Conservation (phyloP, 495 filamentous ascomycete species). For the Penicillium samsonianum region DNA sequence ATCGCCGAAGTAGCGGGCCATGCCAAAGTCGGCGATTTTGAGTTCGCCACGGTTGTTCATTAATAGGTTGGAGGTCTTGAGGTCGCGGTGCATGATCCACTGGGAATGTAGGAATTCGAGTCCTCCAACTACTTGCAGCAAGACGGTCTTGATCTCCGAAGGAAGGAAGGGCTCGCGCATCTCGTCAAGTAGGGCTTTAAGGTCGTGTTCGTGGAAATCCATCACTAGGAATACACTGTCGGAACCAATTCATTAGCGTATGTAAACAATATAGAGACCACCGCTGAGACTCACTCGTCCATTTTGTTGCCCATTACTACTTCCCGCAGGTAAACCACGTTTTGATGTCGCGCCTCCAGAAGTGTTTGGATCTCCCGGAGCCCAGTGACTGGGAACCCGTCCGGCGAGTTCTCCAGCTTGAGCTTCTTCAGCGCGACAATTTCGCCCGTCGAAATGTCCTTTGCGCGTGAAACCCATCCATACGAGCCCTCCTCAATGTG, state of each 20-base stretch:
- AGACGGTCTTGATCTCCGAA: slow-evolving; percentile 89
- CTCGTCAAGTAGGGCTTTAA: slow-evolving; percentile 89
- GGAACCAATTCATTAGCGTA: slow-evolving; percentile 18
- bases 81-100: slow-evolving; percentile 95
- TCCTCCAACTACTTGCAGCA: slow-evolving; percentile 79
- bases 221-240: slow-evolving; percentile 89
- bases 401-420: slow-evolving; percentile 81
- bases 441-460: slow-evolving; percentile 75
- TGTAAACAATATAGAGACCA: too few species aligned
- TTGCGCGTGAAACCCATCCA: slow-evolving; percentile 88
- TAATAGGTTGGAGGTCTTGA: slow-evolving; percentile 95
- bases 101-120: slow-evolving; percentile 82
- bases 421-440: slow-evolving; percentile 93
- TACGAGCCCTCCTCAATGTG: slow-evolving; percentile 98
- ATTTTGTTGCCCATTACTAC: slow-evolving; percentile 81
- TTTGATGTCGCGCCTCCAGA: slow-evolving; percentile 63
- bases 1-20: slow-evolving; percentile 88
- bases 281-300: slow-evolving; percentile 61
- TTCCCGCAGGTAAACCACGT: slow-evolving; percentile 79
- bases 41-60: slow-evolving; percentile 94
- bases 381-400: slow-evolving; percentile 91
- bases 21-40: slow-evolving; percentile 97
- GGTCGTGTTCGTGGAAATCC: slow-evolving; percentile 97
- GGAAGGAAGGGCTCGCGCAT: slow-evolving; percentile 93
- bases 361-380: slow-evolving; percentile 83